These are phyloP conservation scores for Bifiguratus adelaidae DNA, from an alignment of 192 early-diverging fungal genomes.

Conservation along the genomic window DNA sequence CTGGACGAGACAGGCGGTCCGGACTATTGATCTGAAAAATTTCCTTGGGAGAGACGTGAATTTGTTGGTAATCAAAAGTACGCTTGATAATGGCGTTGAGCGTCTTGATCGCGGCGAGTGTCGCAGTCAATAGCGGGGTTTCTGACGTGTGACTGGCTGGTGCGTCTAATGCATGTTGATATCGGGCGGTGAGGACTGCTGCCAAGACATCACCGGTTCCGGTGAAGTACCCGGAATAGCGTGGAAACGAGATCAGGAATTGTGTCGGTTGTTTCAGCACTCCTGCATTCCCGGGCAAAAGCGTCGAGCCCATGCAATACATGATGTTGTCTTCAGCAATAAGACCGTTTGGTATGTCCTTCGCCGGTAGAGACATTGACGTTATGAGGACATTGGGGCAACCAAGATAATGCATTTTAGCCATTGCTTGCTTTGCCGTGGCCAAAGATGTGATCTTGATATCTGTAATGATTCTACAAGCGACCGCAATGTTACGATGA, in stretches of 20 bases:
- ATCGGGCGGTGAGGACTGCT: conserved; percentile 55
- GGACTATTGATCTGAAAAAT: conserved; percentile 4
- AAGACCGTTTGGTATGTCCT: conserved; percentile 12
- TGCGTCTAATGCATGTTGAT: conserved; percentile 24
- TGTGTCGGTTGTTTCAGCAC: conserved; percentile 16
- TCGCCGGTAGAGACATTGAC: conserved; percentile 34
- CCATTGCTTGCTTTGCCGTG: conserved; percentile 42
- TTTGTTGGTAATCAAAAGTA: conserved; percentile 38
- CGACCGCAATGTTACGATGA: neutral
- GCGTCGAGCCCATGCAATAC: conserved; percentile 16
- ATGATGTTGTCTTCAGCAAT: neutral
- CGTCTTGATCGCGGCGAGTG: conserved; percentile 53
- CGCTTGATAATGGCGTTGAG: conserved; percentile 60
- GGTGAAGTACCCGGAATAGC: conserved; percentile 68
- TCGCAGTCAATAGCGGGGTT: conserved; percentile 34
- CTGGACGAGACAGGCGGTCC: conserved; percentile 12
- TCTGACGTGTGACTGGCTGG: neutral
- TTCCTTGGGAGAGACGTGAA: neutral
- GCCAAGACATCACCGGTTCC: conserved; percentile 92
- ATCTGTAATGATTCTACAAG: conserved; percentile 38
- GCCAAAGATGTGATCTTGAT: conserved; percentile 32
- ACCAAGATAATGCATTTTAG: conserved; percentile 55
- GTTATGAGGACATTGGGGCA: conserved; percentile 69
- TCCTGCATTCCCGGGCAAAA: too few species aligned
- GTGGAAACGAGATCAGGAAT: conserved; percentile 67